A percentile compares a stretch with the other conserved stretches of the same genome.
phyloP scores from a whole-genome alignment of 2,329 filamentous ascomycete species.

The Curvularia eragrostidis region DNA sequence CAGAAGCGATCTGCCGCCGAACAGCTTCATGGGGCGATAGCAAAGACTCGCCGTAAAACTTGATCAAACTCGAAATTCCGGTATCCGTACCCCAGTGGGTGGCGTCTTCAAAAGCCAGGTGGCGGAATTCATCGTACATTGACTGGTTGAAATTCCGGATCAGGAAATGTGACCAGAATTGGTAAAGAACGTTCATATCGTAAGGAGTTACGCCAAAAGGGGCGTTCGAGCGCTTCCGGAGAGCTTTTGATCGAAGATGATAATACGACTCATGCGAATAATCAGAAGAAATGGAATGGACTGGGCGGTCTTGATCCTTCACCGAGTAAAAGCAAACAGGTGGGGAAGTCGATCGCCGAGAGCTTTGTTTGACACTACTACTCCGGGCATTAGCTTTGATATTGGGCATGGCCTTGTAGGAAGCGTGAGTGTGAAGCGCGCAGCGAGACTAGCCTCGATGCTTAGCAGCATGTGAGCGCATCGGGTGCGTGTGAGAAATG shows the following conservation, averaged over 20 bases:
- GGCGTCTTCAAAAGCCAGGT: conserved; percentile 70
- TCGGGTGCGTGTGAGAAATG: not conserved
- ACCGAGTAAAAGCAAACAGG: conserved; percentile 56
- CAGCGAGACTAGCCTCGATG: not conserved
- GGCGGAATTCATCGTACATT: conserved; percentile 79
- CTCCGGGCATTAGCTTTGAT: conserved; percentile 25
- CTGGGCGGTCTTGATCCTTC: conserved; percentile 56
- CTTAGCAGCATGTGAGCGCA: not conserved
- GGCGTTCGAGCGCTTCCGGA: conserved; percentile 57
- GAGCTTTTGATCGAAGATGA: conserved; percentile 57
- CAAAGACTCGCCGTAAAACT: conserved; percentile 68
- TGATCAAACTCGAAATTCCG: conserved; percentile 68
- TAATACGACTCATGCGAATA: conserved; percentile 58
- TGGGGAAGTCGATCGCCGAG: conserved; percentile 24
- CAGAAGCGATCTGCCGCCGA: conserved; percentile 59
- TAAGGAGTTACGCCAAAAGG: conserved; percentile 56
- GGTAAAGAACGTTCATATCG: conserved; percentile 72
- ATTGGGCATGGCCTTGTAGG: not conserved
- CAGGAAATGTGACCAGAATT: conserved; percentile 77
- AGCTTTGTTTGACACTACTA: conserved; percentile 31
- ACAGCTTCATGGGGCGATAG: conserved; percentile 57
- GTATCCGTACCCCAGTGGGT: conserved; percentile 57
- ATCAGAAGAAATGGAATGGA: conserved; percentile 53
- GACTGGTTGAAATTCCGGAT: conserved; percentile 74
- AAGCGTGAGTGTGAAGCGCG: not conserved